These are phyloP conservation scores for Aciculosporium take DNA, from an alignment of 2,329 filamentous ascomycete genomes.

Conservation along the genomic window DNA sequence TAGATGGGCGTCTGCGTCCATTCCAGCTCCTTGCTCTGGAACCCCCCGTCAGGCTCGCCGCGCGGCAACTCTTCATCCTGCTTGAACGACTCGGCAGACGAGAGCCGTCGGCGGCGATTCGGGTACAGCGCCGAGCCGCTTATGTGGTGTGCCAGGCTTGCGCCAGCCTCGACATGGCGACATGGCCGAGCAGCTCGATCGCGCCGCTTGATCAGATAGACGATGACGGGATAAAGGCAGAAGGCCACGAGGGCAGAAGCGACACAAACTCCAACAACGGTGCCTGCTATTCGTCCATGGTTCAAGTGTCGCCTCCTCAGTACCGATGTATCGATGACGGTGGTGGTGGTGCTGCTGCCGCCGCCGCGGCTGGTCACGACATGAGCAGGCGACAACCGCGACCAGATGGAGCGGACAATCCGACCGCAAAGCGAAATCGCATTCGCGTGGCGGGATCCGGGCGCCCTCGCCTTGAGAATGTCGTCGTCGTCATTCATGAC, in stretches of 20 bases:
- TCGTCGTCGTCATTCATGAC: not conserved
- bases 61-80: constrained; percentile 16
- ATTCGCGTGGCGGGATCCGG: not conserved
- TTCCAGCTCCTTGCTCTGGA: constrained; percentile 14
- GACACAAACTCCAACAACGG: constrained; percentile 22
- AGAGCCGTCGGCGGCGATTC: constrained; percentile 17
- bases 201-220: constrained; percentile 18
- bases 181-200: constrained; percentile 10
- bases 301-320: constrained; percentile 17
- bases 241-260: constrained; percentile 19
- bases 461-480: not conserved
- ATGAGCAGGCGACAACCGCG: not conserved
- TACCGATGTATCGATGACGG: constrained; percentile 8
- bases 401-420: not conserved
- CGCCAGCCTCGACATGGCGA: constrained; percentile 19
- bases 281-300: constrained; percentile 23
- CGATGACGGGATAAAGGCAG: constrained; percentile 26
- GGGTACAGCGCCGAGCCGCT: constrained; percentile 6
- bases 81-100: constrained; percentile 24
- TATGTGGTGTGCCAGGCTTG: constrained; percentile 9
- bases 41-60: constrained; percentile 9
- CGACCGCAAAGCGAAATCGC: not conserved
- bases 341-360: not conserved
- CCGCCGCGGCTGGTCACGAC: not conserved
- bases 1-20: constrained; percentile 13